Evolutionary conservation across 2,329 filamentous ascomycete genomes (phyloP), one percentile per base, ranked within the genome.

Genomic region (Aspergillus pseudoviridinutans): DNA sequence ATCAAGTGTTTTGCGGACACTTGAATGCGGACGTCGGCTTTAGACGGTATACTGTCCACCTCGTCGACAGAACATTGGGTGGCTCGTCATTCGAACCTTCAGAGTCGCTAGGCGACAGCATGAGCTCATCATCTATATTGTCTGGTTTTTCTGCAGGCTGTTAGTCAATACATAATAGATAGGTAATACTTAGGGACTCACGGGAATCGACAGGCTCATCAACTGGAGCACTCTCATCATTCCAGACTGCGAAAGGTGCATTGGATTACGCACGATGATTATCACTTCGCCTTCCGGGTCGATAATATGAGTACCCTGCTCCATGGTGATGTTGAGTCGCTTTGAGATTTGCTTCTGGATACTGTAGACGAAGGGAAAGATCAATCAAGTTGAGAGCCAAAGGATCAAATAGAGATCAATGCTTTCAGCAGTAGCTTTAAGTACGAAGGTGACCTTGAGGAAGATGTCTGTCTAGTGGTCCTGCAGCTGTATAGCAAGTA

Each of bases 1-100:
- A 50, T 61, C 14, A 68, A 38, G 55, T 68, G 66, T 8, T 64
- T 67, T 2, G 65, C 63, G 4, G 67, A 68, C 25, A 67, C 65
- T 56, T 63, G 63, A 14, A 67, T 61, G 28, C 61, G 49, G 42
- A 57, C 25, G 4, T 53, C 28, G 3, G 2, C 3, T 6, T 27
- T 3, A 7, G 14, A 17, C 0, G 32, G 32, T 17, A 38, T 17
- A 3, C 32, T 3, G 14, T 7, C n/a, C n/a, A 47, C 41, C 29
- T 14, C 27, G 17, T 14, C 25, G 38, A 41, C 29, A 8, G 14
- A 6, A 7, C 50, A 17, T 38, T 44, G 14, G n/a, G 14, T 20
- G 22, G 12, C 25, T 49, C 51, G 32, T 52, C 49, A 38, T 17
- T 7, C 32, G 32, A 17, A 35, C 14, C 14, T 7, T 7, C 32